Conservation (phyloP, 164 flowering plant species). For the Macadamia integrifolia region DNA sequence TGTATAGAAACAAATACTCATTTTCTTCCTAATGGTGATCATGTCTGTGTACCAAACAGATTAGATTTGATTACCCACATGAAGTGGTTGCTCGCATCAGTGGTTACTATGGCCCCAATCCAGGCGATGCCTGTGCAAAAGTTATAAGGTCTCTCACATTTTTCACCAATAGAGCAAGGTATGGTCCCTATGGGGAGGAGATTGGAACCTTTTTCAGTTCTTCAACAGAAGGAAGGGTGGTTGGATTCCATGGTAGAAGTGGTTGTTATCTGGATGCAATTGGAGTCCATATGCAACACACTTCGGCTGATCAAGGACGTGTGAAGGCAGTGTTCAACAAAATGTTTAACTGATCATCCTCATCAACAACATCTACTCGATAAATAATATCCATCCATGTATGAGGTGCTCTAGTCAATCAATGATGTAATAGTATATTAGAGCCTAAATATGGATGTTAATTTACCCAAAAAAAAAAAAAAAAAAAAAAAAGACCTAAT, state of each 20-base stretch:
- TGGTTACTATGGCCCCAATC: conserved; percentile 46
- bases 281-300: conserved; percentile 82
- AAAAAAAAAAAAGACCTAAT: too few species aligned
- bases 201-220: conserved; percentile 66
- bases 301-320: too few species aligned
- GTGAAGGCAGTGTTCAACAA: conserved; percentile 24
- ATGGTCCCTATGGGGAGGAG: conserved; percentile 84
- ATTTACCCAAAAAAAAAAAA: too few species aligned
- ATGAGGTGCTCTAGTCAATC: too few species aligned
- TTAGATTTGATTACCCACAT: conserved; percentile 59
- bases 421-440: too few species aligned
- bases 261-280: conserved; percentile 69
- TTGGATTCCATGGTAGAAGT: conserved; percentile 85
- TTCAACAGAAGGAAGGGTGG: conserved; percentile 64
- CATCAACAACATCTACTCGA: background rate
- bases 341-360: conserved; percentile 19
- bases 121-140: background rate
- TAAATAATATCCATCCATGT: too few species aligned
- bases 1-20: background rate
- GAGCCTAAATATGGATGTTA: too few species aligned
- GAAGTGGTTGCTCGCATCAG: conserved; percentile 61
- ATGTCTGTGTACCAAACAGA: conserved; percentile 25
- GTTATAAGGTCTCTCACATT: conserved; percentile 61
- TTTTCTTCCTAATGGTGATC: background rate
- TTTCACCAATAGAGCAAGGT: conserved; percentile 53